These are phyloP conservation scores for Pleurotus giganteus DNA, from an alignment of 768 basidiomycete species.

Conservation along the genomic window DNA sequence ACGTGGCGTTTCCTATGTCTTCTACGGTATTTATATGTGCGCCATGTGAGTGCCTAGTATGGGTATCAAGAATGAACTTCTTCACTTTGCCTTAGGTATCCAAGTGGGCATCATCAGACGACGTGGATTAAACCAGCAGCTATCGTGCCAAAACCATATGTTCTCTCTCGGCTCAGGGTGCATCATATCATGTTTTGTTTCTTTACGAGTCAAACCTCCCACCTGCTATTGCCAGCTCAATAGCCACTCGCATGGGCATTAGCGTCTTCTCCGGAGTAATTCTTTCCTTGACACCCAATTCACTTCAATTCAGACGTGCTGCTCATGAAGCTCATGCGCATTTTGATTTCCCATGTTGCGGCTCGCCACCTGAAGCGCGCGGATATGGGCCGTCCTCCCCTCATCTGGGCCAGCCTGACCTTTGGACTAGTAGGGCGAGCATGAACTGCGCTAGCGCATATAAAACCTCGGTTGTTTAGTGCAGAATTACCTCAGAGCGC, in stretches of 20 bases:
- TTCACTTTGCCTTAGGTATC: neutral
- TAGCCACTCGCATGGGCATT: neutral
- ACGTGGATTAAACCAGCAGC: neutral
- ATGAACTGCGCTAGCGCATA: neutral
- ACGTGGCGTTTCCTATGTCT: neutral
- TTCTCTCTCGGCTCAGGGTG: neutral
- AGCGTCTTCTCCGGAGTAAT: neutral
- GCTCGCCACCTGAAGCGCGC: neutral
- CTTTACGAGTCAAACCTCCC: neutral
- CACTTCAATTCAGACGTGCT: neutral
- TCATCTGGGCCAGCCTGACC: neutral
- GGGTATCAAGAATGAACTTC: neutral
- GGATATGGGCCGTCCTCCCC: neutral
- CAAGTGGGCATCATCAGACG: neutral
- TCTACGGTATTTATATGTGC: neutral
- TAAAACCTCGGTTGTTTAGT: neutral
- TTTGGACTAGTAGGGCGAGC: neutral
- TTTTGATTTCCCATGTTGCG: neutral
- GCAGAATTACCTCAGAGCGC: neutral
- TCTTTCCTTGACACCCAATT: neutral
- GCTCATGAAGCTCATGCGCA: neutral
- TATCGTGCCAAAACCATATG: neutral
- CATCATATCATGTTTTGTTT: neutral
- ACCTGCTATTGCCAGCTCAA: conserved; percentile 4
- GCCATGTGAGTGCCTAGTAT: conserved; percentile 4